phyloP scores from a whole-genome alignment of 768 basidiomycete species.

The Tremella fuciformis region DNA sequence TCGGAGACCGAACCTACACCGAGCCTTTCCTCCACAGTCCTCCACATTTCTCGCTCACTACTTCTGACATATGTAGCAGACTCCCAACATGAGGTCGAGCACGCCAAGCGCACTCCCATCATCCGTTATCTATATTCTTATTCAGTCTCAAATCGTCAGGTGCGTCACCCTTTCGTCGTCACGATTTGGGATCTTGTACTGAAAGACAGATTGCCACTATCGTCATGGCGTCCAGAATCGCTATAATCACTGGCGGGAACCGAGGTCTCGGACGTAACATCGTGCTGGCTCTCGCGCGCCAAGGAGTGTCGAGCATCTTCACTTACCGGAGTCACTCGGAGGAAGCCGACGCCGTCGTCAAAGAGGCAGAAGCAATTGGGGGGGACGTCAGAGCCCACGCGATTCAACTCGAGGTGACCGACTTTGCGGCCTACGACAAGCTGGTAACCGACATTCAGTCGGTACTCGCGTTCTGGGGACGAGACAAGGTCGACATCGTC shows the following conservation, averaged over 20 bases:
- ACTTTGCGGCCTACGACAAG: constrained; percentile 3
- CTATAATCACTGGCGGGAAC: constrained; percentile 9
- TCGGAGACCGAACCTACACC: too few relatives aligned
- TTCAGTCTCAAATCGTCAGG: too few relatives aligned
- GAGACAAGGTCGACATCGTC: constrained; percentile 2
- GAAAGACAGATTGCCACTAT: too few relatives aligned
- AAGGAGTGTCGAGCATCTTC: constrained; percentile 6
- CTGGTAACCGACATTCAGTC: background rate
- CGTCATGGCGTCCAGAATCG: background rate
- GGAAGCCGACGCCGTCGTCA: background rate
- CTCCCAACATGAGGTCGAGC: too few relatives aligned
- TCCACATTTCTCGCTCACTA: too few relatives aligned
- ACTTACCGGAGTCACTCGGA: constrained; percentile 1
- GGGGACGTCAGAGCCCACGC: background rate
- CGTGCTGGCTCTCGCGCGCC: constrained; percentile 8
- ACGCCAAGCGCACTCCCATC: too few relatives aligned
- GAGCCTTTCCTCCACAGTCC: too few relatives aligned
- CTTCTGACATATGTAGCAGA: too few relatives aligned
- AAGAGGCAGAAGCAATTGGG: constrained; percentile 1
- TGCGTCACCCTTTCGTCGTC: too few relatives aligned
- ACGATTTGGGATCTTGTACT: too few relatives aligned
- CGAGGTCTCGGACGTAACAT: constrained; percentile 6
- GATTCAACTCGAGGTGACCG: constrained; percentile 9
- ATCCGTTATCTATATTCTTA: too few relatives aligned
- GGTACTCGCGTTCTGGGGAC: background rate